phyloP scores from a whole-genome alignment of 2,329 filamentous ascomycete genomes.

The Penicillium glabrum region DNA sequence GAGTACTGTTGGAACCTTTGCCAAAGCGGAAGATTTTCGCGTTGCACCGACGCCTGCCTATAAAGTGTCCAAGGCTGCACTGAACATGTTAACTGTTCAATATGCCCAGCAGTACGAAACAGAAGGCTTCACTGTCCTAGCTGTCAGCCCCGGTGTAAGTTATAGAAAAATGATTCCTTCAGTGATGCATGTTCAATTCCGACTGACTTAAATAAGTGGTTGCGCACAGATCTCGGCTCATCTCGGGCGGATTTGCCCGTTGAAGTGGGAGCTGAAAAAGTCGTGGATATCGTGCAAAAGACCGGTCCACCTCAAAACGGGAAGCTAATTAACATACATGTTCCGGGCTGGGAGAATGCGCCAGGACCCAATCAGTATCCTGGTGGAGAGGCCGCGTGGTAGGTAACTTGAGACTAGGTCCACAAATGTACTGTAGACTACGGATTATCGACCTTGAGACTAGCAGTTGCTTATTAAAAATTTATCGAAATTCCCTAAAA shows the following conservation, averaged over 20 bases:
- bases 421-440: neutral
- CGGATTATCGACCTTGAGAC: neutral
- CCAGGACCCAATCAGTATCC: constrained; percentile 38
- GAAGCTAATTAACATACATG: constrained; percentile 49
- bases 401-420: neutral
- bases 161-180: neutral
- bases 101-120: constrained; percentile 29
- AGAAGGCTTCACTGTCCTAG: constrained; percentile 46
- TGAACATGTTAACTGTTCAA: constrained; percentile 50
- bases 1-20: constrained; percentile 46
- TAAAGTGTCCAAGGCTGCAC: constrained; percentile 50
- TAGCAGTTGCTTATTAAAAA: neutral
- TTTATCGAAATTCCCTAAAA: neutral
- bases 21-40: constrained; percentile 16
- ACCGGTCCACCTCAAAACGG: constrained; percentile 43
- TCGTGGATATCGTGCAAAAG: constrained; percentile 47
- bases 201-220: constrained; percentile 38
- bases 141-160: constrained; percentile 49
- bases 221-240: constrained; percentile 47
- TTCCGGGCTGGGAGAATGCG: constrained; percentile 39
- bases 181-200: constrained; percentile 42
- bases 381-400: constrained; percentile 37
- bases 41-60: constrained; percentile 37
- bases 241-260: constrained; percentile 43
- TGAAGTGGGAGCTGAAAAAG: constrained; percentile 38